A percentile compares a stretch with the other conserved stretches of the same genome.
phyloP scores from a whole-genome alignment of 139 green algal species.

The Mesotaenium endlicherianum region DNA sequence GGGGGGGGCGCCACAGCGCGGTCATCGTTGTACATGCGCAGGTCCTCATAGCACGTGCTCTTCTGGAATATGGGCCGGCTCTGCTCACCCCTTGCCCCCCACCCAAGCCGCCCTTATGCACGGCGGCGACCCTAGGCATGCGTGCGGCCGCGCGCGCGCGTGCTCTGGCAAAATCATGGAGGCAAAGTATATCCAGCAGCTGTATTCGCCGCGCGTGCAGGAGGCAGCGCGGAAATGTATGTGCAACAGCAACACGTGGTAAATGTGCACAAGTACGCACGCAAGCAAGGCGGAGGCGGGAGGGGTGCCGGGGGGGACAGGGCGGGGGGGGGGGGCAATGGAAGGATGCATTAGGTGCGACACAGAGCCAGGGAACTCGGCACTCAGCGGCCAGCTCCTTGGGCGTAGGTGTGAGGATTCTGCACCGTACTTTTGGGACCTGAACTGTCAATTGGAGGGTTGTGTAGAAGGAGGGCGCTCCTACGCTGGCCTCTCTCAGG shows the following conservation, averaged over 20 bases:
- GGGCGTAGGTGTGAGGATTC: too few relatives aligned
- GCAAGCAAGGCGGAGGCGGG: neutral
- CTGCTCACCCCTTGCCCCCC: neutral
- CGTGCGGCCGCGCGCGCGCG: too few relatives aligned
- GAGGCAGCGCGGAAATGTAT: neutral
- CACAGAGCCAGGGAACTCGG: neutral
- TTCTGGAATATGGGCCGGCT: constrained; percentile 67
- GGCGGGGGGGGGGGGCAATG: neutral
- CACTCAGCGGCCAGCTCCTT: neutral
- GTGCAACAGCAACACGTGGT: neutral
- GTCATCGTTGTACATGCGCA: constrained; percentile 39
- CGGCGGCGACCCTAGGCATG: too few relatives aligned
- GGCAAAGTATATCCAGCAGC: neutral
- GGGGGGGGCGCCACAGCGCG: too few relatives aligned
- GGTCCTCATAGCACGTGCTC: constrained; percentile 41
- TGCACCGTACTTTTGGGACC: too few relatives aligned
- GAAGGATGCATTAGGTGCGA: neutral
- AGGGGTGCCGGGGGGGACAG: neutral
- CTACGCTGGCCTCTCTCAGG: too few relatives aligned
- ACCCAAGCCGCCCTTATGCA: too few relatives aligned
- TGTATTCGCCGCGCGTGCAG: neutral
- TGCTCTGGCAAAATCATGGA: neutral
- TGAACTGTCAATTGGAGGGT: too few relatives aligned
- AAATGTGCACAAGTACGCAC: neutral
- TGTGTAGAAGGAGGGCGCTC: too few relatives aligned